These are phyloP conservation scores for Blastomyces emzantsi DNA, from an alignment of 2,329 filamentous ascomycete species.

Conservation along the genomic window DNA sequence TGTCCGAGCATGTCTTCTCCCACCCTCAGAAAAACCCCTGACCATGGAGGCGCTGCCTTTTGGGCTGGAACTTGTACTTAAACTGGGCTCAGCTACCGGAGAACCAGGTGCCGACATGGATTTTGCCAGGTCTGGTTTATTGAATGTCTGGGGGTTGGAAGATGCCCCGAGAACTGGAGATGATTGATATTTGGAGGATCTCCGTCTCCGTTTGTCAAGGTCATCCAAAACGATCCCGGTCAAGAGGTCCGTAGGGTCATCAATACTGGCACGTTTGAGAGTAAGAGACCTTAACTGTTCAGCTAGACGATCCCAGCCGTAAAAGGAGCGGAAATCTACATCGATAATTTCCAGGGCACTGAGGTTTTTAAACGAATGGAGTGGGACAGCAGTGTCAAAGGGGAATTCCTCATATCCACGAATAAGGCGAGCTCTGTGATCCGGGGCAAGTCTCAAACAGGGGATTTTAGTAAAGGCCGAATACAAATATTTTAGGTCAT, in stretches of 20 bases:
- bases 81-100: constrained; percentile 42
- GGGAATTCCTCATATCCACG: constrained; percentile 95
- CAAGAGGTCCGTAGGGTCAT: constrained; percentile 82
- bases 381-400: constrained; percentile 90
- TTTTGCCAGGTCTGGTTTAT: constrained; percentile 57
- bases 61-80: constrained; percentile 43
- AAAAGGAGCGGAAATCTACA: constrained; percentile 94
- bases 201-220: constrained; percentile 80
- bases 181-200: constrained; percentile 75
- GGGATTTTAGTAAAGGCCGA: constrained; percentile 98
- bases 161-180: constrained; percentile 60
- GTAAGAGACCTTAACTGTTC: constrained; percentile 87
- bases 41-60: constrained; percentile 38
- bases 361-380: constrained; percentile 96
- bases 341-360: constrained; percentile 89
- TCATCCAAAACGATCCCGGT: constrained; percentile 94
- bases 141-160: constrained; percentile 51
- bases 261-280: constrained; percentile 75
- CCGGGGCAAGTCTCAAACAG: constrained; percentile 79
- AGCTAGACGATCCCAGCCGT: constrained; percentile 88
- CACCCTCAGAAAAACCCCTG: constrained; percentile 48
- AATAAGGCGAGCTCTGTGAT: constrained; percentile 84
- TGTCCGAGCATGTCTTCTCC: constrained; percentile 40
- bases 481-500: constrained; percentile 91
- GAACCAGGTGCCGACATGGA: constrained; percentile 63